phyloP scores from a whole-genome alignment of 768 basidiomycete species.

The Terana coerulea region DNA sequence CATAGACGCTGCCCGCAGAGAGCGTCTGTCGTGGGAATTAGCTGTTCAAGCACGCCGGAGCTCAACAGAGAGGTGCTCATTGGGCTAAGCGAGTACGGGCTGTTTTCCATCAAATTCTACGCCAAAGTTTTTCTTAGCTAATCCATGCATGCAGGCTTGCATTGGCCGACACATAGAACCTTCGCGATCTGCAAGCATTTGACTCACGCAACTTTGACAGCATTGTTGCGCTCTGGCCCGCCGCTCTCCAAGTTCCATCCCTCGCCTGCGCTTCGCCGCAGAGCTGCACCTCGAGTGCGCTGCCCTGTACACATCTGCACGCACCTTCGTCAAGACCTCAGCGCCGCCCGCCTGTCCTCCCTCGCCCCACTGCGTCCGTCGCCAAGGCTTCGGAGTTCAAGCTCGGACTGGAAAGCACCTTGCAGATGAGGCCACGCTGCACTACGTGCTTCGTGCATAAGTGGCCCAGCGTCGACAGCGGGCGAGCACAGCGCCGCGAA shows the following conservation, averaged over 20 bases:
- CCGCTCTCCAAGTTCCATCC: constrained; percentile 92
- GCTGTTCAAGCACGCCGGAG: constrained; percentile 59
- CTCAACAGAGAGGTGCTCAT: constrained; percentile 68
- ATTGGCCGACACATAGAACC: constrained; percentile 85
- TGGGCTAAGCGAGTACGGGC: constrained; percentile 83
- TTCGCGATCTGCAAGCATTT: constrained; percentile 91
- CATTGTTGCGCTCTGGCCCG: constrained; percentile 80
- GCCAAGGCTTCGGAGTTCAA: constrained; percentile 12
- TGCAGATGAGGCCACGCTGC: constrained; percentile 60
- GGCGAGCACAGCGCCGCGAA: constrained; percentile 70
- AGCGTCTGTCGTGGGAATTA: constrained; percentile 31
- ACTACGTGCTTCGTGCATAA: constrained; percentile 76
- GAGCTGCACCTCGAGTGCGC: constrained; percentile 91
- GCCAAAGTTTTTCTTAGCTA: too few relatives aligned
- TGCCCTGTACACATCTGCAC: constrained; percentile 73
- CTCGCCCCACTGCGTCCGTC: constrained; percentile 9
- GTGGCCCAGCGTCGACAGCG: constrained; percentile 94
- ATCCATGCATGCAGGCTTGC: too few relatives aligned
- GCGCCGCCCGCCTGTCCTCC: constrained; percentile 42
- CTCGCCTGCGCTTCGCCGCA: constrained; percentile 79
- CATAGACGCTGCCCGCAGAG: constrained; percentile 47
- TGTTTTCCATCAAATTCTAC: too few relatives aligned
- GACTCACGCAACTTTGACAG: constrained; percentile 79
- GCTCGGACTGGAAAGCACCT: too few relatives aligned
- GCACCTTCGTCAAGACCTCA: constrained; percentile 66